These are phyloP conservation scores for Globisporangium apiculatum DNA, from an alignment of 352 stramenopile species.

Conservation along the genomic window DNA sequence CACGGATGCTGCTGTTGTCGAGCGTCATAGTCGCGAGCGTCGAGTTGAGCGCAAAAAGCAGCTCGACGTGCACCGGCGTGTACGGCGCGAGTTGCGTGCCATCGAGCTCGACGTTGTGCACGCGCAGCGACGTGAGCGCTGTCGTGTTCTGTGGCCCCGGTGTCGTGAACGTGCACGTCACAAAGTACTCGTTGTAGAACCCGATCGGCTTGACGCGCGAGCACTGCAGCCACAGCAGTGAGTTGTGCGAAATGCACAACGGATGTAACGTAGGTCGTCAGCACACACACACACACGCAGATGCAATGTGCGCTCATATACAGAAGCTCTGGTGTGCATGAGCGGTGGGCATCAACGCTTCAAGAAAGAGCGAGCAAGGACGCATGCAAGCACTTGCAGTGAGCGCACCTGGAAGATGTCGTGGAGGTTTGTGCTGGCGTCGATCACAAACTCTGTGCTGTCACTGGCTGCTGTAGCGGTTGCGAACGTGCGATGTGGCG, in stretches of 20 bases:
- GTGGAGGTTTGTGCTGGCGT: conserved; percentile 36
- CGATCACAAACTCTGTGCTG: conserved; percentile 35
- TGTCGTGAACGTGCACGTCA: conserved; percentile 48
- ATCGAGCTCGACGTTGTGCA: conserved; percentile 40
- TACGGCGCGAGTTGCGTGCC: conserved; percentile 28
- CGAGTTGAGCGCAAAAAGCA: conserved; percentile 36
- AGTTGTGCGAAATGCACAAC: not conserved
- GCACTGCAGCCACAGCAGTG: conserved; percentile 24
- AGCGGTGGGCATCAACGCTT: not conserved
- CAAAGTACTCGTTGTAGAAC: conserved; percentile 81
- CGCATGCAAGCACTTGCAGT: not conserved
- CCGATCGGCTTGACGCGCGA: conserved; percentile 56
- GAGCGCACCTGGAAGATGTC: conserved; percentile 33
- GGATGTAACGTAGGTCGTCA: not conserved
- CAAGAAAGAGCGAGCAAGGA: not conserved
- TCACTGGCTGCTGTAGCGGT: too few relatives aligned
- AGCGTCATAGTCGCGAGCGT: conserved; percentile 26
- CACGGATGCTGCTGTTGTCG: conserved; percentile 37
- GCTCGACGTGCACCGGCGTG: conserved; percentile 38
- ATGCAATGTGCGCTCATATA: not conserved
- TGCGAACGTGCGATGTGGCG: too few relatives aligned
- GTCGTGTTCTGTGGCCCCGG: conserved; percentile 17
- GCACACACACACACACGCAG: not conserved
- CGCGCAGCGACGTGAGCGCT: conserved; percentile 24
- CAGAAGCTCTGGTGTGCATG: not conserved